These are phyloP conservation scores for Rehmannia glutinosa DNA, from an alignment of 257 asterid species.

Conservation along the genomic window DNA sequence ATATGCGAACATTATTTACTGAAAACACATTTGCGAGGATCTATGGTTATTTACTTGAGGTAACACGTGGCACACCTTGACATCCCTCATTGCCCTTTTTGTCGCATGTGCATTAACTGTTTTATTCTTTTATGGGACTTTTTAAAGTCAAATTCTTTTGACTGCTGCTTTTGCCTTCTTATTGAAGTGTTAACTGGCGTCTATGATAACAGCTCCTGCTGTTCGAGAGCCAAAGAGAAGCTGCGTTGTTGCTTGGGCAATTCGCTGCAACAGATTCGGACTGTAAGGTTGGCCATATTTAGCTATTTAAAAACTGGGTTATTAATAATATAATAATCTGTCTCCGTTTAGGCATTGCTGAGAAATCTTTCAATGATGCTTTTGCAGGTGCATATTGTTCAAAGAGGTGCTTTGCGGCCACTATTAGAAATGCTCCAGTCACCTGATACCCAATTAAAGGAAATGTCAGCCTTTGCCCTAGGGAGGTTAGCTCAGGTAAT, in stretches of 20 bases:
- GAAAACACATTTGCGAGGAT: neutral
- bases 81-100: too few species aligned
- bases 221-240: conserved; percentile 84
- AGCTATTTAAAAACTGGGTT: neutral
- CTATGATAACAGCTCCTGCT: conserved; percentile 44
- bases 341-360: neutral
- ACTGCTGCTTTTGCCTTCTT: conserved; percentile 9
- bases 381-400: conserved; percentile 70
- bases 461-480: conserved; percentile 80
- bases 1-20: neutral
- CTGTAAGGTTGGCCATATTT: conserved; percentile 53
- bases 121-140: neutral
- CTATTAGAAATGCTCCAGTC: conserved; percentile 73
- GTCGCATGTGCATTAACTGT: neutral
- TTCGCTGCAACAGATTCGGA: conserved; percentile 80
- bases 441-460: conserved; percentile 64
- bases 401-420: conserved; percentile 78
- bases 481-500: conserved; percentile 85
- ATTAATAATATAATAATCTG: neutral
- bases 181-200: conserved; percentile 3
- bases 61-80: too few species aligned
- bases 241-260: conserved; percentile 83
- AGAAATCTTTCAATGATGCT: conserved; percentile 1
- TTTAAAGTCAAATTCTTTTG: neutral
- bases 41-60: too few species aligned